These are phyloP conservation scores for Aspergillus sp. DNA, from an alignment of 2,329 filamentous ascomycete genomes.

Conservation along the genomic window DNA sequence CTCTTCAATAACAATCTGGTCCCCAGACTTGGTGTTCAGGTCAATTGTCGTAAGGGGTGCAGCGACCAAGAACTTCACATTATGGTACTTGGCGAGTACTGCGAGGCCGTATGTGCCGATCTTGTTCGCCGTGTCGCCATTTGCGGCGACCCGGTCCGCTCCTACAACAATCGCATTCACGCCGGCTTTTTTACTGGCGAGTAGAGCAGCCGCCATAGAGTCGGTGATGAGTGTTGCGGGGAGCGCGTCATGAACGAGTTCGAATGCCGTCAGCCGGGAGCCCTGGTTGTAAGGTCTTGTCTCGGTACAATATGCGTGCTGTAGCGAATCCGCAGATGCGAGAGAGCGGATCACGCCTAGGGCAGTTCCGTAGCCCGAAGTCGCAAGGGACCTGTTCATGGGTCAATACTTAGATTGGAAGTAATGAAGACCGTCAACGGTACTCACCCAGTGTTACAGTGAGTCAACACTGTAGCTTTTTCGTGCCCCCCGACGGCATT, in stretches of 20 bases:
- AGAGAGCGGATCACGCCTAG: conserved; percentile 90
- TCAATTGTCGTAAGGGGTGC: conserved; percentile 95
- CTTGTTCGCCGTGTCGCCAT: conserved; percentile 98
- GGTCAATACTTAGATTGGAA: background rate
- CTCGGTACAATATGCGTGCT: conserved; percentile 92
- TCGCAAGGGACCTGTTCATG: conserved; percentile 73
- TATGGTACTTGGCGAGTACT: conserved; percentile 84
- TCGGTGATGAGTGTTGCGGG: conserved; percentile 91
- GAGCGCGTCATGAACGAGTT: conserved; percentile 90
- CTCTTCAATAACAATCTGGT: conserved; percentile 87
- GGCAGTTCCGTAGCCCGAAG: conserved; percentile 95
- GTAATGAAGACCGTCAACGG: background rate
- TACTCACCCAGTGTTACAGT: conserved; percentile 89
- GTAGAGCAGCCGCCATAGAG: conserved; percentile 90
- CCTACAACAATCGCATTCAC: conserved; percentile 90
- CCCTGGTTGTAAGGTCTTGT: conserved; percentile 98
- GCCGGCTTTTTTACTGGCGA: conserved; percentile 59
- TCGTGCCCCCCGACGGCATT: conserved; percentile 51
- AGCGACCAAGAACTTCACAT: conserved; percentile 90
- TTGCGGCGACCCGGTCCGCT: conserved; percentile 90
- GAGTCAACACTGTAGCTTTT: conserved; percentile 81
- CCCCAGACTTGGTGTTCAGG: conserved; percentile 71
- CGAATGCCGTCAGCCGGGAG: conserved; percentile 89
- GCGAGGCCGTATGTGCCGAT: conserved; percentile 93
- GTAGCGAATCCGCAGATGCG: conserved; percentile 62